Evolutionary conservation across 1,284 basidiomycete genomes (phyloP), one percentile per base, ranked within the genome.

Genomic region (Butyriboletus pseudospeciosus): DNA sequence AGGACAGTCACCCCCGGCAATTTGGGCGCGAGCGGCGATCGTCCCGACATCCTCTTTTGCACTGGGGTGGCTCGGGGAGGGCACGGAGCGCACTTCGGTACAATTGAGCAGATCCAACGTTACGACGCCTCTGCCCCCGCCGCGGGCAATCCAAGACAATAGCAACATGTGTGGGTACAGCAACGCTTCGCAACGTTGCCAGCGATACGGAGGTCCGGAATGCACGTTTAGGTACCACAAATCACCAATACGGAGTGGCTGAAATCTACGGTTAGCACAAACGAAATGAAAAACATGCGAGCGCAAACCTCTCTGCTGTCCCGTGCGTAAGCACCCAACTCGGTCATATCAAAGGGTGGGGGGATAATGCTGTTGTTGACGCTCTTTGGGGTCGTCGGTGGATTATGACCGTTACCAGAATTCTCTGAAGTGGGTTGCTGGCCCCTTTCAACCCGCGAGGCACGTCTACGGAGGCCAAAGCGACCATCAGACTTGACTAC

Each of bases 141-240:
- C 82, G 0, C 85, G 79, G 6, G 88, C 85, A 51, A 92, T 78
- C 92, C 92, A 95, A 13, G 84, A 87, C 1, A 95, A 76, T 3
- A 92, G 73, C 2, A 94, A 77, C 70, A 90, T 85, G 58, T 90
- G 83, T 0, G 83, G 83, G 65, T 90, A 94, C 0, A 95, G 74
- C 13, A 93, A 74, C 0, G 90, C 92, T 65, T 92, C 89, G 57
- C 90, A 90, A 58, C 86, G 78, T 62, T 92, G 83, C 93, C 93
- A 95, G 40, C 79, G 73, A 69, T 85, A 94, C 0, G 90, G 86
- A 13, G 86, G 84, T 3, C 79, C 71, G 0, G 82, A 84, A 67
- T 95, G 92, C 0, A 94, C 92, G 57, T 95, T 93, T 50, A 95
- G 80, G 66, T 93, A 95, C 86, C 90, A 95, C 1, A 95, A 73